Evolutionary conservation across 2,329 filamentous ascomycete genomes (phyloP).

Genomic region (Fusarium penzigii): DNA sequence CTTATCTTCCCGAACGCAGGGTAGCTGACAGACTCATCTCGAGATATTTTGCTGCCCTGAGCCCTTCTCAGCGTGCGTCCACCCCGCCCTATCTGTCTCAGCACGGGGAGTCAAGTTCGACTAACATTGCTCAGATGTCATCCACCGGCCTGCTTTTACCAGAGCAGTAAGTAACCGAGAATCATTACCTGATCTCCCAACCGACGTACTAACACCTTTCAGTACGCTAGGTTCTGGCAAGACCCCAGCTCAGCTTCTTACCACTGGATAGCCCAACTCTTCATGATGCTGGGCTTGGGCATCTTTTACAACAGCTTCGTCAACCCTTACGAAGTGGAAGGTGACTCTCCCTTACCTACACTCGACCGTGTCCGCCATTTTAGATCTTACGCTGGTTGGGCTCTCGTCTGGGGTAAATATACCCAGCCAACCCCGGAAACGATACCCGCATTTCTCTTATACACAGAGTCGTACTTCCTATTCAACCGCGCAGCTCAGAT

Average conservation of each 20-base stretch:
- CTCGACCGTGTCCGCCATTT: slow-evolving; percentile 50
- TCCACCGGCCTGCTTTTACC: slow-evolving; percentile 55
- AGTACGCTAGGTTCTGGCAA: slow-evolving; percentile 54
- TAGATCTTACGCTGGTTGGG: slow-evolving; percentile 52
- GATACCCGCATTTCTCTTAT: slow-evolving; percentile 52
- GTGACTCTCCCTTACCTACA: slow-evolving; percentile 40
- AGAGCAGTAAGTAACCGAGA: slow-evolving; percentile 37
- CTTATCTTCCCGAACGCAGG: slow-evolving; percentile 46
- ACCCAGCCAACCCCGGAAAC: slow-evolving; percentile 49
- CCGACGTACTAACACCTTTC: background rate
- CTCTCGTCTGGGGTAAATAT: slow-evolving; percentile 52
- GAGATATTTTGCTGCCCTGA: slow-evolving; percentile 55
- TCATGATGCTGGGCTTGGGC: slow-evolving; percentile 46
- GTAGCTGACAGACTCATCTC: slow-evolving; percentile 53
- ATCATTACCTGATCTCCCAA: too few relatives aligned
- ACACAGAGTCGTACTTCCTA: slow-evolving; percentile 55
- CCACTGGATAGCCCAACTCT: slow-evolving; percentile 54
- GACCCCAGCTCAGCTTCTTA: slow-evolving; percentile 40
- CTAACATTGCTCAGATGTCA: slow-evolving; percentile 41
- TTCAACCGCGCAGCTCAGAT: slow-evolving; percentile 52
- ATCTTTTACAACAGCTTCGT: slow-evolving; percentile 47
- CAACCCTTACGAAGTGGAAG: slow-evolving; percentile 45
- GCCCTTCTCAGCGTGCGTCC: slow-evolving; percentile 51
- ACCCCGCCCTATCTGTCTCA: background rate
- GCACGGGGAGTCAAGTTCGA: background rate